Base-by-base conservation (phyloP, 495 filamentous ascomycete genomes). In the Penicillium simplicissimum region DNA sequence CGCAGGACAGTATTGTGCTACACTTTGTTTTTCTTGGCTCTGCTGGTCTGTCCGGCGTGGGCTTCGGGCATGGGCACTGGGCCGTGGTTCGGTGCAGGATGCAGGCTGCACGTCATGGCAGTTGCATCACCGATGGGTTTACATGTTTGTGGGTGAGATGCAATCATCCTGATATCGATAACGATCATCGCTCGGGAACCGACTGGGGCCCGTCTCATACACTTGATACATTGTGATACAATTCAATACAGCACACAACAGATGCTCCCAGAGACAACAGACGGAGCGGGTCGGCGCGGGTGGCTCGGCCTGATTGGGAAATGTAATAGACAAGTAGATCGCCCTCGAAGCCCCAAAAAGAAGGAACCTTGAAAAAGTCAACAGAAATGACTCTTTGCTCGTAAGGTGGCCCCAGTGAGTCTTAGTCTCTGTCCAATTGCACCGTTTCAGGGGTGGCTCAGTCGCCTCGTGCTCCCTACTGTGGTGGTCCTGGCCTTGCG, bases 401-500 rank as follows among this genome's bases (percentile, higher is more conserved):
- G 28, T 31, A 31, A 31, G 28, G 28, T 31, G 28, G 4, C 6
- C 28, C 28, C 0, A 14, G 43, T 25, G 25, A 6, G 45, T n/a
- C 3, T 21, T 53, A 34, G 51, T 53, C 33, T 21, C 51, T 31
- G 21, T 23, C 8, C 2, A 36, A 49, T 7, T 33, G 51, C 33
- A 36, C 17, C 59, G 51, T 67, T 59, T 67, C 65, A 67, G 61
- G 65, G 65, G 60, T 37, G 14, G 8, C 53, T 14, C 5, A 33
- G 23, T 38, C 35, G 19, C 53, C 53, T 55, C 53, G 53, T 55
- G 53, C 53, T 40, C 53, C 51, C 31, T 53, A 34, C 11, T 25
- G 3, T n/a, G 36, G 23, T 55, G 53, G 36, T 31, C 53, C 53
- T 35, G 13, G 8, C 53, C 53, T 55, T 55, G 53, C 53, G 25